Conservation (phyloP, 192 early-diverging fungal species). For the Podila horticola region DNA sequence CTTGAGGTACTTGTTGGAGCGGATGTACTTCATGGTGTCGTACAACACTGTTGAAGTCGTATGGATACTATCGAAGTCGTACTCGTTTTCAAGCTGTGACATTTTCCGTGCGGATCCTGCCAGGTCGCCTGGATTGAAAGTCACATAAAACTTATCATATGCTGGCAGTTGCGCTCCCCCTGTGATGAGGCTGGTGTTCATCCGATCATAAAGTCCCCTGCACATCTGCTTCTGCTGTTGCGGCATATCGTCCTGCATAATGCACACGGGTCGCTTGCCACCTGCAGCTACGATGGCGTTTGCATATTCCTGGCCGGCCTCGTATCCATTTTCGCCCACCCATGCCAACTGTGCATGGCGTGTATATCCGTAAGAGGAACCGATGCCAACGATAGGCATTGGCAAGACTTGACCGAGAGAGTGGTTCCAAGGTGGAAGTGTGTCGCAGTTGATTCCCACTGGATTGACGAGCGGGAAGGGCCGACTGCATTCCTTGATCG, state of each 20-base stretch:
- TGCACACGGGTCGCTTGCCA: constrained; percentile 6
- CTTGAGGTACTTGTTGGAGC: not conserved
- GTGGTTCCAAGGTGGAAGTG: constrained; percentile 26
- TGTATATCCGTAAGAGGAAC: constrained; percentile 4
- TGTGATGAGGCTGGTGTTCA: not conserved
- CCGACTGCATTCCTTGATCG: not conserved
- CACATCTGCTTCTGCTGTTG: constrained; percentile 32
- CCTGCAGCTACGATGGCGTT: constrained; percentile 5
- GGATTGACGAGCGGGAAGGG: not conserved
- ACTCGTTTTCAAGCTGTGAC: not conserved
- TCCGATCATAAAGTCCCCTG: constrained; percentile 23
- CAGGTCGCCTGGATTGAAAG: constrained; percentile 13
- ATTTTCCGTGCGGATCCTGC: constrained; percentile 10
- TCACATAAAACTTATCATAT: constrained; percentile 15
- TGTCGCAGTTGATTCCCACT: not conserved
- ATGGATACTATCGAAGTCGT: constrained; percentile 40
- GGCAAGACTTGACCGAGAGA: constrained; percentile 22
- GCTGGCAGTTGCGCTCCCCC: constrained; percentile 4
- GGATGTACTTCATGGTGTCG: constrained; percentile 29
- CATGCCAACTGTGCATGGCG: constrained; percentile 13
- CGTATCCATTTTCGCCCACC: constrained; percentile 39
- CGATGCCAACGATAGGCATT: constrained; percentile 32
- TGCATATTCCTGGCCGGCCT: constrained; percentile 22
- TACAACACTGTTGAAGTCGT: constrained; percentile 28
- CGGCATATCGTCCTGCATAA: constrained; percentile 24